Conservation (phyloP, 176 grass and related monocot genomes). For the Zea mays region DNA sequence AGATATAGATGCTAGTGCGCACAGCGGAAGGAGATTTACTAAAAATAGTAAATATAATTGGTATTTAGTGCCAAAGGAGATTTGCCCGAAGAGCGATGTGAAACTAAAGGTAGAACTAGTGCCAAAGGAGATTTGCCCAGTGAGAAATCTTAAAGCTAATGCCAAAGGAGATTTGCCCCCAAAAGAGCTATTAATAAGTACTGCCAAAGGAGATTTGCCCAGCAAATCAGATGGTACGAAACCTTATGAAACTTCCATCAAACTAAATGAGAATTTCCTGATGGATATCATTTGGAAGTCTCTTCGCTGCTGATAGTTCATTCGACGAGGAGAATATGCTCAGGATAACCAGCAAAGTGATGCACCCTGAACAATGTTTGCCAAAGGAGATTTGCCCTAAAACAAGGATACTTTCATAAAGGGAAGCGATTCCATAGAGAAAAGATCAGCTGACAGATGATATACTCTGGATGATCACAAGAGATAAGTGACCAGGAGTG, state of each 20-base stretch:
- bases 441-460: slow-evolving; percentile 7
- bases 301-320: slow-evolving; percentile 12
- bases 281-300: background rate
- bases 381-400: slow-evolving; percentile 63
- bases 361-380: slow-evolving; percentile 30
- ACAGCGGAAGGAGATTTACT: slow-evolving; percentile 60
- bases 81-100: slow-evolving; percentile 48
- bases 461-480: slow-evolving; percentile 21
- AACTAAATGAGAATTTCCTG: slow-evolving; percentile 34
- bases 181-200: slow-evolving; percentile 40
- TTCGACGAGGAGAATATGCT: slow-evolving; percentile 12
- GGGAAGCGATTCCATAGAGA: slow-evolving; percentile 31
- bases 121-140: slow-evolving; percentile 75
- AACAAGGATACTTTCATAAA: slow-evolving; percentile 33
- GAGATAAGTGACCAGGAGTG: background rate
- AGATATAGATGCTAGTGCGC: slow-evolving; percentile 23
- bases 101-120: slow-evolving; percentile 49
- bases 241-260: slow-evolving; percentile 19
- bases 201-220: slow-evolving; percentile 94
- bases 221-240: slow-evolving; percentile 40
- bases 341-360: slow-evolving; percentile 22
- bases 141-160: slow-evolving; percentile 24
- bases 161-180: slow-evolving; percentile 79
- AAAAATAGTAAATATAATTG: slow-evolving; percentile 16
- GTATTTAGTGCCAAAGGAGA: slow-evolving; percentile 65